phyloP scores from a whole-genome alignment of 495 filamentous ascomycete species.

The Polyplosphaeria fusca region DNA sequence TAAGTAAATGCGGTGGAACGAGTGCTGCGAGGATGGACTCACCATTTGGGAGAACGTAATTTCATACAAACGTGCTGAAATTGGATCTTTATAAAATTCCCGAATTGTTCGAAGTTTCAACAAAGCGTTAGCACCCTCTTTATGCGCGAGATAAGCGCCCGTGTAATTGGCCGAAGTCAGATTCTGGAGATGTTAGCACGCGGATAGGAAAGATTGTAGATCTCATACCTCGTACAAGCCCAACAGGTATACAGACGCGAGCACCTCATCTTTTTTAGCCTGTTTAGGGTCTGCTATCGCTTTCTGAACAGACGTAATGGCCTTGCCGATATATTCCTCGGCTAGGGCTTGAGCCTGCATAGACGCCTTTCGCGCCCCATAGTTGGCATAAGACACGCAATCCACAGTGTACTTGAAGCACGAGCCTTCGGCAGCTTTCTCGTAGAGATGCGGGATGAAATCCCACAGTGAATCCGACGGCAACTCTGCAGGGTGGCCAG shows the following conservation, averaged over 20 bases:
- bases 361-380: slow-evolving; percentile 4
- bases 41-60: slow-evolving; percentile 15
- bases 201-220: neutral
- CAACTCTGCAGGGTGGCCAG: neutral
- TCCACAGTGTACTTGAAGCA: neutral
- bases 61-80: slow-evolving; percentile 18
- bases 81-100: slow-evolving; percentile 10
- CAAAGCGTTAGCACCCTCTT: slow-evolving; percentile 14
- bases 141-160: slow-evolving; percentile 18
- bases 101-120: slow-evolving; percentile 12
- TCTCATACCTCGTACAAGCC: slow-evolving; percentile 24
- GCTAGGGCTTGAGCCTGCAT: slow-evolving; percentile 10
- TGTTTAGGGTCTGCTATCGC: slow-evolving; percentile 10
- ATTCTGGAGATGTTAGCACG: slow-evolving; percentile 11
- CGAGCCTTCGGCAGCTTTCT: slow-evolving; percentile 11
- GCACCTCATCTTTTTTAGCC: slow-evolving; percentile 8
- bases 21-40: neutral
- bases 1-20: neutral
- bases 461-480: slow-evolving; percentile 7
- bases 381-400: slow-evolving; percentile 17
- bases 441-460: slow-evolving; percentile 16
- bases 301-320: slow-evolving; percentile 16
- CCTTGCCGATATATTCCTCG: slow-evolving; percentile 20
- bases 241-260: slow-evolving; percentile 17
- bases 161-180: slow-evolving; percentile 3